A percentile compares a stretch with the other conserved stretches of the same genome.
Evolutionary conservation across 805 yeast genomes (phyloP).

Genomic region (Jamesozyma piceae): DNA sequence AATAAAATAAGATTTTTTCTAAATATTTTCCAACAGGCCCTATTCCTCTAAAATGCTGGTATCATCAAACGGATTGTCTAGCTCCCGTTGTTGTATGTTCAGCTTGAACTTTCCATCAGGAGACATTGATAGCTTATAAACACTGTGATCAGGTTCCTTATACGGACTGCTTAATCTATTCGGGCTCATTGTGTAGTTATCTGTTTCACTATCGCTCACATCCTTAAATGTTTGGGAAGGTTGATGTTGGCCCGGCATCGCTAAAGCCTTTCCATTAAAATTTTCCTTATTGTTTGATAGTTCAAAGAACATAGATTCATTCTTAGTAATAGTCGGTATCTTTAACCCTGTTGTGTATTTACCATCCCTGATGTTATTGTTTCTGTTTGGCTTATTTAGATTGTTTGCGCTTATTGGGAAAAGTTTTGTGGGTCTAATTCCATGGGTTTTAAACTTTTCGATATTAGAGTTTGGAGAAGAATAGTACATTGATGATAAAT

Average conservation of each 20-base stretch:
- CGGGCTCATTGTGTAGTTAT: not conserved
- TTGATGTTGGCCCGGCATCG: not conserved
- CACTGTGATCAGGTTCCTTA: constrained; percentile 24
- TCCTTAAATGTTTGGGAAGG: not conserved
- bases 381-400: constrained; percentile 12
- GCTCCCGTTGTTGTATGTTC: constrained; percentile 15
- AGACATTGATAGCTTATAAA: constrained; percentile 24
- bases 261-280: not conserved
- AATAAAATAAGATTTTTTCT: not conserved
- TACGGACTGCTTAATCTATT: constrained; percentile 20
- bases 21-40: too few species aligned
- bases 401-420: constrained; percentile 19
- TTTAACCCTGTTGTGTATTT: not conserved
- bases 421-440: constrained; percentile 18
- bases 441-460: not conserved
- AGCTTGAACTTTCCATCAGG: constrained; percentile 27
- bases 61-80: constrained; percentile 21
- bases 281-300: constrained; percentile 1
- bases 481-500: constrained; percentile 1
- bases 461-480: constrained; percentile 7
- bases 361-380: constrained; percentile 1
- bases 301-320: not conserved
- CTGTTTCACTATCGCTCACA: not conserved
- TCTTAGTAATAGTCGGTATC: constrained; percentile 14
- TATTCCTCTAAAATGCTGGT: constrained; percentile 25